A percentile compares a stretch with the other conserved stretches of the same genome.
These are phyloP conservation scores for Ustilago esculenta DNA, from an alignment of 1,284 basidiomycete genomes.

Conservation along the genomic window DNA sequence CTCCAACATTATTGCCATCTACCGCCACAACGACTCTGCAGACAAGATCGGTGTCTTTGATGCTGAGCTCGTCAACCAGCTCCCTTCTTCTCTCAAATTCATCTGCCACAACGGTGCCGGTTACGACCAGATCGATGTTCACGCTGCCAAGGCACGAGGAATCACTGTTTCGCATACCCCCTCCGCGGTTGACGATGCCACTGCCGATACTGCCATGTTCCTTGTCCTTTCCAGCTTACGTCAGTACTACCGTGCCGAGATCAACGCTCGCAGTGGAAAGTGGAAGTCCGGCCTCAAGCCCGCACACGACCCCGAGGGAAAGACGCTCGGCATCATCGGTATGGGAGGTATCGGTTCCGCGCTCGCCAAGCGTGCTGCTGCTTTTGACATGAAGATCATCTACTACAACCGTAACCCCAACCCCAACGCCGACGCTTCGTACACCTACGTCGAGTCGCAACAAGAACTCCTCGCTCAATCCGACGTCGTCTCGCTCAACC, in stretches of 20 bases:
- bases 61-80: slow-evolving; percentile 46
- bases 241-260: slow-evolving; percentile 56
- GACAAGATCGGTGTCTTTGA: slow-evolving; percentile 58
- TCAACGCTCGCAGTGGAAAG: slow-evolving; percentile 49
- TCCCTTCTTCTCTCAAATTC: slow-evolving; percentile 53
- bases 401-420: slow-evolving; percentile 61
- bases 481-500: slow-evolving; percentile 71
- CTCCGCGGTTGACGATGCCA: slow-evolving; percentile 59
- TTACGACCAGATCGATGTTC: slow-evolving; percentile 62
- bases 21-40: slow-evolving; percentile 74
- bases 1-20: slow-evolving; percentile 78
- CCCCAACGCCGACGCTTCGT: slow-evolving; percentile 37
- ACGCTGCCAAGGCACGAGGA: slow-evolving; percentile 47
- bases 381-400: slow-evolving; percentile 60
- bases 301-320: slow-evolving; percentile 55
- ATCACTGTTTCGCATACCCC: slow-evolving; percentile 63
- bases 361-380: slow-evolving; percentile 57
- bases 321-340: slow-evolving; percentile 59
- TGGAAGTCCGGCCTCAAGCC: slow-evolving; percentile 51
- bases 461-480: slow-evolving; percentile 67
- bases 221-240: slow-evolving; percentile 59
- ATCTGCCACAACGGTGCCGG: slow-evolving; percentile 64
- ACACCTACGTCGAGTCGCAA: slow-evolving; percentile 58
- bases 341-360: slow-evolving; percentile 61
- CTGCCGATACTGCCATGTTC: slow-evolving; percentile 61